These are phyloP conservation scores for Aspergillus jensenii DNA, from an alignment of 2,329 filamentous ascomycete species.

Conservation along the genomic window DNA sequence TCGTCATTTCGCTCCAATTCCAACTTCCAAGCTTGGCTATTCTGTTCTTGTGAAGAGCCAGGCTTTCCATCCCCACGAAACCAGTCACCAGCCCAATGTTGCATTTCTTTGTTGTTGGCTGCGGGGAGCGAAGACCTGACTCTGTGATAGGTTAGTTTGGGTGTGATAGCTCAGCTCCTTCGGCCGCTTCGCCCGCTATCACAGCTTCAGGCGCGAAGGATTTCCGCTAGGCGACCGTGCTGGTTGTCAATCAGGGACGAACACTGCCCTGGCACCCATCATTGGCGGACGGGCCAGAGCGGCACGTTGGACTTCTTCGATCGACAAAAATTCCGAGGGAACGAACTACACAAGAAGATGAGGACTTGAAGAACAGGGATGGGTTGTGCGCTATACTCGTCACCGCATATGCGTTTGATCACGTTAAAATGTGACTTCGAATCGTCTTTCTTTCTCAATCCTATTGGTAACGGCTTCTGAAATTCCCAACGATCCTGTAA, in stretches of 20 bases:
- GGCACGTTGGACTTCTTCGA: background rate
- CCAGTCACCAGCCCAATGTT: background rate
- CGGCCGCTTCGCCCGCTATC: background rate
- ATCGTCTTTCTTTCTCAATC: background rate
- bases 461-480: background rate
- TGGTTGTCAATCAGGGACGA: background rate
- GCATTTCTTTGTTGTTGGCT: background rate
- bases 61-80: background rate
- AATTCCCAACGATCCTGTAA: background rate
- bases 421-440: background rate
- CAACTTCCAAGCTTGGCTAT: background rate
- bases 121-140: background rate
- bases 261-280: background rate
- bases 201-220: background rate
- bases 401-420: background rate
- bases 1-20: background rate
- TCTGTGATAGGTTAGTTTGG: background rate
- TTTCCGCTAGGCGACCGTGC: background rate
- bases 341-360: background rate
- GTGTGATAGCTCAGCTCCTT: background rate
- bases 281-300: background rate
- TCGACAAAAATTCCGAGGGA: too few species aligned
- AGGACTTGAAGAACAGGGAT: background rate
- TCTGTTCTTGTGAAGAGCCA: background rate
- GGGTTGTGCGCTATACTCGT: background rate